Evolutionary conservation across 1,284 basidiomycete species (phyloP).

Genomic region (Microbotryum intermedium): DNA sequence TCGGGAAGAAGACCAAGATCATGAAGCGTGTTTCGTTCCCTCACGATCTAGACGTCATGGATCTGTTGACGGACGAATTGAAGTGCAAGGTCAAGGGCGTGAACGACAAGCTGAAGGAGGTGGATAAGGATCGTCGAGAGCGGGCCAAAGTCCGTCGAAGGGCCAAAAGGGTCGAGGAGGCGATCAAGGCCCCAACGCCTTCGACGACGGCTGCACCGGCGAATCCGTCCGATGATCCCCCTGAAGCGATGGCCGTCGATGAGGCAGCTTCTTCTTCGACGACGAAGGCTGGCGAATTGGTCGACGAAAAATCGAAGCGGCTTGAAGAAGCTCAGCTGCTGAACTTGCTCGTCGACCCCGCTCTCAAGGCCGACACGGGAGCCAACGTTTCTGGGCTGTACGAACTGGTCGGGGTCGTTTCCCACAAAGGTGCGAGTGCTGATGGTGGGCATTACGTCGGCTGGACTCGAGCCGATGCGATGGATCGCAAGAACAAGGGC

Average conservation of each 20-base stretch:
- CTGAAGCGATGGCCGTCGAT: conserved; percentile 42
- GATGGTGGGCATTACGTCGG: conserved; percentile 54
- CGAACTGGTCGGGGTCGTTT: conserved; percentile 82
- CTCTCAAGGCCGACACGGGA: conserved; percentile 60
- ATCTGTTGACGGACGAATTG: conserved; percentile 72
- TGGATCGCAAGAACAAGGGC: background rate
- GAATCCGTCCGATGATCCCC: background rate
- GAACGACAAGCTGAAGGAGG: conserved; percentile 60
- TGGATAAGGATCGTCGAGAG: conserved; percentile 76
- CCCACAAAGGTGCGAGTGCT: conserved; percentile 91
- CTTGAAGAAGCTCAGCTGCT: conserved; percentile 58
- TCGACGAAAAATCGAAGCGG: conserved; percentile 39
- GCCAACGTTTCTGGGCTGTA: conserved; percentile 67
- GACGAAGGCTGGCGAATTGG: conserved; percentile 49
- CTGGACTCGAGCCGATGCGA: conserved; percentile 11
- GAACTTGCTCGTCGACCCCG: conserved; percentile 54
- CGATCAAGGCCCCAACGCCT: conserved; percentile 21
- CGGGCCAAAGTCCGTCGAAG: conserved; percentile 71
- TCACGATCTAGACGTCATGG: conserved; percentile 71
- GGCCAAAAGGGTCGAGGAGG: conserved; percentile 48
- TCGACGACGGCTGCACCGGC: background rate
- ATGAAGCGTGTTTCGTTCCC: conserved; percentile 90
- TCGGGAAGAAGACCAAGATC: conserved; percentile 51
- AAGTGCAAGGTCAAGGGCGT: conserved; percentile 39
- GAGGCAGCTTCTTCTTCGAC: conserved; percentile 14